Evolutionary conservation across 805 yeast genomes (phyloP).

Genomic region (Naumovozyma castellii): DNA sequence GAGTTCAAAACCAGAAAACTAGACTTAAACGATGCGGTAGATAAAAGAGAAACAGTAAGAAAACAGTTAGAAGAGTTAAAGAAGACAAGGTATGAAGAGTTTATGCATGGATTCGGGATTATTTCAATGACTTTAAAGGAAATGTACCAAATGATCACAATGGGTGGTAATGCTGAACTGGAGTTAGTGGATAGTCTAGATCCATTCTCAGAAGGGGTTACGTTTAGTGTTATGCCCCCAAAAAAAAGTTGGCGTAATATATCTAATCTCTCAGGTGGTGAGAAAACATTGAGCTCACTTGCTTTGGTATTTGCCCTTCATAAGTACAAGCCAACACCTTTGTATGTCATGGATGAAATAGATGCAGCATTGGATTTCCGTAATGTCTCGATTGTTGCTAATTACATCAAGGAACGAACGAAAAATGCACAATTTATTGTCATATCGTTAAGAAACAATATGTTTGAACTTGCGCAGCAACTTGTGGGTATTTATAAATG

Average conservation of each 20-base stretch:
- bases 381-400: slow-evolving; percentile 95
- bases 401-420: slow-evolving; percentile 90
- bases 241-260: slow-evolving; percentile 96
- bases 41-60: slow-evolving; percentile 54
- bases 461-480: slow-evolving; percentile 94
- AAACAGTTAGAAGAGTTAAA: slow-evolving; percentile 57
- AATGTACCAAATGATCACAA: slow-evolving; percentile 97
- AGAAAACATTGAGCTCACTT: slow-evolving; percentile 86
- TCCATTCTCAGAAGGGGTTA: slow-evolving; percentile 95
- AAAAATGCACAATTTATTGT: slow-evolving; percentile 95
- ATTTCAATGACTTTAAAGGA: slow-evolving; percentile 85
- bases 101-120: slow-evolving; percentile 82
- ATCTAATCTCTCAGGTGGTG: slow-evolving; percentile 93
- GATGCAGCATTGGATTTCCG: slow-evolving; percentile 97
- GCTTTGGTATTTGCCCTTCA: slow-evolving; percentile 95
- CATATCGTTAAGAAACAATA: slow-evolving; percentile 87
- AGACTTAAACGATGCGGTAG: slow-evolving; percentile 62
- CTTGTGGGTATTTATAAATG: slow-evolving; percentile 93
- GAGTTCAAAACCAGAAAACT: slow-evolving; percentile 57
- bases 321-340: slow-evolving; percentile 91
- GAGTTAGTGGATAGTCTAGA: slow-evolving; percentile 92
- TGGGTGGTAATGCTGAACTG: slow-evolving; percentile 98
- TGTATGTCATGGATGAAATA: slow-evolving; percentile 97
- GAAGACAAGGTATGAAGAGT: slow-evolving; percentile 70
- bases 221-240: slow-evolving; percentile 98